Base-by-base conservation (phyloP, 228 moss, liverwort and hornwort species). In the Sphagnum magellanicum region DNA sequence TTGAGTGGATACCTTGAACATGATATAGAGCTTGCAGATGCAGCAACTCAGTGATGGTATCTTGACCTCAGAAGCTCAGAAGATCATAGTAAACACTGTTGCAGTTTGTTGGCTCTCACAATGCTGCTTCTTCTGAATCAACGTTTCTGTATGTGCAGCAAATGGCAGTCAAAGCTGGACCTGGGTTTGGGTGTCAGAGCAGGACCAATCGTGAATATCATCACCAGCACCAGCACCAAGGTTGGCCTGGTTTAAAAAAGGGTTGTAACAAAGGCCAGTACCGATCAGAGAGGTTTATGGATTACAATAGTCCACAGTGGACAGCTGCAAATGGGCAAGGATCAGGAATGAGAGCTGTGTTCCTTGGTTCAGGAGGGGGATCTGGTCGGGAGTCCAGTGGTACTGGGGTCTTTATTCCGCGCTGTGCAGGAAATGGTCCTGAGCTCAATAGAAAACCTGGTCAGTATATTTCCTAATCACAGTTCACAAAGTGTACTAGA, bases 101-200 rank as follows among this genome's bases (percentile, higher is more conserved):
- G 32, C 32, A 55, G 8, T 55, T 55, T 12, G 55, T 55, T 55
- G 55, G 55, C 8, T 55, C 55, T 12, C 55, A 8, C 12, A 55
- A 8, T 55, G 55, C 1, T 55, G 55, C 9, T 12, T 55, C 8
- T 12, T 55, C 9, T 8, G 55, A 12, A 8, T 59, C 1, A 65
- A 12, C 0, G 5, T 48, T 0, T 0, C 63, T 74, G 74, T 77
- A 70, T 1, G 77, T 67, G 5, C 84, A 80, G 75, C 77, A 80
- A 4, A 77, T 80, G 77, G 77, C 73, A 10, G 72, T 74, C 3
- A 83, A 80, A 12, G 72, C 61, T 63, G 75, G 72, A 4, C 72
- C 73, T n/a, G 58, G 68, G 61, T 74, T 72, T 48, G 80, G 68
- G 8, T 75, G 77, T 70, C 67, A 77, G 10, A 49, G 49, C 10